A percentile compares a stretch with the other conserved stretches of the same genome.
These are phyloP conservation scores for Berberis vulgaris DNA, from an alignment of 164 flowering plant species.

Conservation along the genomic window DNA sequence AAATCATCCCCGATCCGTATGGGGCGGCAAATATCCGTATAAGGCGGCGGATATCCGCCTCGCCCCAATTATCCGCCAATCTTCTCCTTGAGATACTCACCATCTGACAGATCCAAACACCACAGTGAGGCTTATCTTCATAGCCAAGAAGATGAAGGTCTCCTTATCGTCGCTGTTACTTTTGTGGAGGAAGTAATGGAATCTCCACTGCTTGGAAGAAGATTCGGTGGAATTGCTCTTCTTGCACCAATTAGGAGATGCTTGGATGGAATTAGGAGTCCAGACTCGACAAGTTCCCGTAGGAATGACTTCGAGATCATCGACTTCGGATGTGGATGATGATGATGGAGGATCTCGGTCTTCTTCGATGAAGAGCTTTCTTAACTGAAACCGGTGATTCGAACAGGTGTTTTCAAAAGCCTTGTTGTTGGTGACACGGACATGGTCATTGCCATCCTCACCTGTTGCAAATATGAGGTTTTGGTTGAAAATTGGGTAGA, in stretches of 20 bases:
- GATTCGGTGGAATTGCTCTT: conserved; percentile 37
- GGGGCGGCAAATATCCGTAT: too few relatives aligned
- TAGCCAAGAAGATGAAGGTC: conserved; percentile 35
- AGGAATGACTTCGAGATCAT: conserved; percentile 17
- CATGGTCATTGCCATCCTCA: conserved; percentile 1
- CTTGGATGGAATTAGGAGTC: conserved; percentile 14
- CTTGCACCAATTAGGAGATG: conserved; percentile 17
- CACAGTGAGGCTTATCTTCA: too few relatives aligned
- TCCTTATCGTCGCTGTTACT: conserved; percentile 50
- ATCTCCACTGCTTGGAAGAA: conserved; percentile 24
- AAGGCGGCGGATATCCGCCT: too few relatives aligned
- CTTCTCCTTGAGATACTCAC: too few relatives aligned
- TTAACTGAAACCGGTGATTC: conserved; percentile 25
- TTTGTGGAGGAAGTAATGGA: conserved; percentile 30
- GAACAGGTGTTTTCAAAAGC: not conserved
- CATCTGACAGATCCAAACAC: too few relatives aligned
- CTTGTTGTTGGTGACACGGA: not conserved
- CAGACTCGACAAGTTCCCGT: conserved; percentile 25
- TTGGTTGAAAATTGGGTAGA: conserved; percentile 38
- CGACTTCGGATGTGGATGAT: conserved; percentile 20
- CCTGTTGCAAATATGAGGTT: conserved; percentile 11
- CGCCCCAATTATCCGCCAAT: too few relatives aligned
- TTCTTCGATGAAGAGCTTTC: conserved; percentile 29
- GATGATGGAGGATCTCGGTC: conserved; percentile 12
- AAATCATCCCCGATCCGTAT: too few relatives aligned